Percentiles rank a stretch among this genome's conserved stretches.
These are phyloP conservation scores for Apophysomyces variabilis DNA, from an alignment of 371 early-diverging fungal species.

Conservation along the genomic window DNA sequence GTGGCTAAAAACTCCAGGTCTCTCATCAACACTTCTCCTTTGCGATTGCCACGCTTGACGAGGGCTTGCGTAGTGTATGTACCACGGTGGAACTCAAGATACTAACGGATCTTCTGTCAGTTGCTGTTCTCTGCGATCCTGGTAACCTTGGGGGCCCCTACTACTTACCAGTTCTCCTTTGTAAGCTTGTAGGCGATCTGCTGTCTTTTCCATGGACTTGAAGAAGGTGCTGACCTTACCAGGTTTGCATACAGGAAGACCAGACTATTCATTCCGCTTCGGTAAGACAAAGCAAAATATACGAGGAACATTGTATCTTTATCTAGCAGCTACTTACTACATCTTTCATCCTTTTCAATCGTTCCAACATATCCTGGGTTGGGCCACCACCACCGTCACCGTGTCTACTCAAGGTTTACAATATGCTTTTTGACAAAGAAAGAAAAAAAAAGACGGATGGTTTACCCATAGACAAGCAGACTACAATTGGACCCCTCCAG, in stretches of 20 bases:
- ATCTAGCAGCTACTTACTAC: slow-evolving; percentile 48
- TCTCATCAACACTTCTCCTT: slow-evolving; percentile 82
- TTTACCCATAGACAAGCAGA: slow-evolving; percentile 50
- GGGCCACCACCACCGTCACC: slow-evolving; percentile 99
- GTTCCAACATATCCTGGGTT: slow-evolving; percentile 83
- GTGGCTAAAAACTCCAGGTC: slow-evolving; percentile 81
- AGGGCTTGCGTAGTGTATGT: slow-evolving; percentile 94
- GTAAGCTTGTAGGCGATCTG: slow-evolving; percentile 79
- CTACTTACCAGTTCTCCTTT: slow-evolving; percentile 87
- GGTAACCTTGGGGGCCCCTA: neutral
- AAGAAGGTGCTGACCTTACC: slow-evolving; percentile 85
- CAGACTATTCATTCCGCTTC: slow-evolving; percentile 55
- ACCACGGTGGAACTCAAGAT: slow-evolving; percentile 94
- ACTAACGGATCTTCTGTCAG: slow-evolving; percentile 19
- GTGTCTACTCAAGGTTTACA: slow-evolving; percentile 44
- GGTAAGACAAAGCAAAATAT: neutral
- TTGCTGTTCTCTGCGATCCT: no score
- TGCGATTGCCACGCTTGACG: slow-evolving; percentile 86
- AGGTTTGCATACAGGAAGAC: slow-evolving; percentile 72
- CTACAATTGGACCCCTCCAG: slow-evolving; percentile 47
- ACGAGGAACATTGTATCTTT: no score
- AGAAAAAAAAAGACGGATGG: neutral
- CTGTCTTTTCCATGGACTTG: slow-evolving; percentile 67
- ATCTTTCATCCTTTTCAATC: slow-evolving; percentile 74
- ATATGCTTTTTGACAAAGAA: neutral